phyloP scores from a whole-genome alignment of 768 basidiomycete genomes.

The Boletus sp. region DNA sequence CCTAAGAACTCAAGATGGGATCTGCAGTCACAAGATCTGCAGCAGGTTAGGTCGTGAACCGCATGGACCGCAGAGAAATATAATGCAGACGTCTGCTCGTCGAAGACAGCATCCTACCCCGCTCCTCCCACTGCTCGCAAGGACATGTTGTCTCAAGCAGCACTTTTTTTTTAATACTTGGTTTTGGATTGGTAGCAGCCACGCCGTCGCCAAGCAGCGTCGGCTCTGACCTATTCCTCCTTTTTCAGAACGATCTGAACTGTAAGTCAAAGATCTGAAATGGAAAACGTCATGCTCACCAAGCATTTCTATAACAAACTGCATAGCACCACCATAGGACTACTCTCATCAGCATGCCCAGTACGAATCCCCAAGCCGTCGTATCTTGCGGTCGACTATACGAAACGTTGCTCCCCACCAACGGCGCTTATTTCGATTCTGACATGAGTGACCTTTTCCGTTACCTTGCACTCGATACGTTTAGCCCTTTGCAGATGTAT shows the following conservation, averaged over 20 bases:
- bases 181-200: neutral
- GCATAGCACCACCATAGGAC: slow-evolving; percentile 5
- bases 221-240: slow-evolving; percentile 5
- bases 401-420: slow-evolving; percentile 6
- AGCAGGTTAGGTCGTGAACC: neutral
- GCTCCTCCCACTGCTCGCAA: neutral
- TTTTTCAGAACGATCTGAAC: slow-evolving; percentile 12
- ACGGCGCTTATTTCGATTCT: slow-evolving; percentile 6
- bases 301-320: neutral
- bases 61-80: neutral
- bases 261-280: neutral
- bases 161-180: neutral
- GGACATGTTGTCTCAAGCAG: neutral
- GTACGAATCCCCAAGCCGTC: slow-evolving; percentile 1
- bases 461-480: slow-evolving; percentile 7
- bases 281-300: neutral
- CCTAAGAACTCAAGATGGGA: neutral
- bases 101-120: no score
- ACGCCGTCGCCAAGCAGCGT: slow-evolving; percentile 1
- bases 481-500: slow-evolving; percentile 5
- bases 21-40: neutral
- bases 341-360: slow-evolving; percentile 1
- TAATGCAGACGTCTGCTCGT: no score
- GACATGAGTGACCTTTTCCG: slow-evolving; percentile 7
- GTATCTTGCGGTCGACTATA: slow-evolving; percentile 5